Evolutionary conservation across 768 basidiomycete species (phyloP).

Genomic region (Boletus barrowsii): DNA sequence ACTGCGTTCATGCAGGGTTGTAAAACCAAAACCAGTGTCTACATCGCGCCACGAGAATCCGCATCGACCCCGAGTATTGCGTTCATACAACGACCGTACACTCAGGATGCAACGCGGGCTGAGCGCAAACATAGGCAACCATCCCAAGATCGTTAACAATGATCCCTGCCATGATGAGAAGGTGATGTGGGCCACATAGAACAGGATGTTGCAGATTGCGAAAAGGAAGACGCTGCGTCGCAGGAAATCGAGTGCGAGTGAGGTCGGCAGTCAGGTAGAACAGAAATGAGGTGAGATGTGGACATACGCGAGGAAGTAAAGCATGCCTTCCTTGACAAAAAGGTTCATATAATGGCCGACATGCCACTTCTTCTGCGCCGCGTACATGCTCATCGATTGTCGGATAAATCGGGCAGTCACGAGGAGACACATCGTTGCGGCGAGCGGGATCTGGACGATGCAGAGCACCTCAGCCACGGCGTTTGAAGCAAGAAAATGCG

Average conservation of each 20-base stretch:
- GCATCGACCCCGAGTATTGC: too few relatives aligned
- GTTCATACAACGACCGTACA: background rate
- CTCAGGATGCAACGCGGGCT: background rate
- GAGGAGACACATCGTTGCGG: background rate
- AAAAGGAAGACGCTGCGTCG: background rate
- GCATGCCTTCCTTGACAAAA: background rate
- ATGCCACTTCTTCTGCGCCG: background rate
- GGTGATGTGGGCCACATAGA: too few relatives aligned
- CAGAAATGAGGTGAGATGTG: background rate
- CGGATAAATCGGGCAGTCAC: background rate
- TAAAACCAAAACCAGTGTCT: too few relatives aligned
- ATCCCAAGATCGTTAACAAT: too few relatives aligned
- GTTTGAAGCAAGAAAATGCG: too few relatives aligned
- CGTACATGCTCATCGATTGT: background rate
- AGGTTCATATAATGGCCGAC: background rate
- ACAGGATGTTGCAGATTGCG: too few relatives aligned
- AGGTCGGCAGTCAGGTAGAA: too few relatives aligned
- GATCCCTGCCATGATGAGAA: too few relatives aligned
- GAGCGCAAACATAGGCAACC: background rate
- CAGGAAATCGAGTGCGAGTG: too few relatives aligned
- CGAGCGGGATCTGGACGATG: background rate
- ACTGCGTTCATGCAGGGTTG: too few relatives aligned
- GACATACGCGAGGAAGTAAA: background rate
- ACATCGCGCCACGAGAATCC: background rate
- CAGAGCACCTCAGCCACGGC: too few relatives aligned